These are phyloP conservation scores for Salix dunnii DNA, from an alignment of 345 rosid species.

Conservation along the genomic window DNA sequence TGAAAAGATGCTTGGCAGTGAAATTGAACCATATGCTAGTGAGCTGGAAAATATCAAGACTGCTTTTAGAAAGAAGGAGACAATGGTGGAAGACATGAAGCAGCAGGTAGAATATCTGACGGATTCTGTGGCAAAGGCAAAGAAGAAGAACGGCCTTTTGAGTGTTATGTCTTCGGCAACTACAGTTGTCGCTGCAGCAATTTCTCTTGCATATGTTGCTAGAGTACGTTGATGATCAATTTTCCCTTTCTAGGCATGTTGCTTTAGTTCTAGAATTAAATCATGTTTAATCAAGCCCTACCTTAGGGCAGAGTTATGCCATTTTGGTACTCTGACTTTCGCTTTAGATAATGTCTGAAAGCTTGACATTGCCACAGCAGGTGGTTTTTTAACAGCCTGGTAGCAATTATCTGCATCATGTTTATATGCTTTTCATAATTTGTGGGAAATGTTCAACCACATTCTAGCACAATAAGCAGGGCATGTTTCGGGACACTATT, in stretches of 20 bases:
- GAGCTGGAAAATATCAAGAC: conserved; percentile 53
- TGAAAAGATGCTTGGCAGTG: conserved; percentile 36
- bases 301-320: not conserved
- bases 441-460: not conserved
- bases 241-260: conserved; percentile 1
- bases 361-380: not conserved
- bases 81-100: conserved; percentile 49
- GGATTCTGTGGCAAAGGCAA: conserved; percentile 44
- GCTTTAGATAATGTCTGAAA: conserved; percentile 5
- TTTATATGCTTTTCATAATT: not conserved
- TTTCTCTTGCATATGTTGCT: conserved; percentile 53
- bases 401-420: not conserved
- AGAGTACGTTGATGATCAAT: conserved; percentile 37
- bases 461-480: not conserved
- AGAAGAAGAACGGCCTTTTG: conserved; percentile 59
- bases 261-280: conserved; percentile 9
- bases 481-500: not conserved
- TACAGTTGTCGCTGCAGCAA: conserved; percentile 63
- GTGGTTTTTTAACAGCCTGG: conserved; percentile 8
- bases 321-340: conserved; percentile 15
- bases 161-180: conserved; percentile 60
- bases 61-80: conserved; percentile 52
- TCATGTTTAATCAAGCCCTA: not conserved
- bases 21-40: conserved; percentile 24
- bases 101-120: conserved; percentile 47